phyloP scores from a whole-genome alignment of 208 protist species.

The Leishmania guyanensis region DNA sequence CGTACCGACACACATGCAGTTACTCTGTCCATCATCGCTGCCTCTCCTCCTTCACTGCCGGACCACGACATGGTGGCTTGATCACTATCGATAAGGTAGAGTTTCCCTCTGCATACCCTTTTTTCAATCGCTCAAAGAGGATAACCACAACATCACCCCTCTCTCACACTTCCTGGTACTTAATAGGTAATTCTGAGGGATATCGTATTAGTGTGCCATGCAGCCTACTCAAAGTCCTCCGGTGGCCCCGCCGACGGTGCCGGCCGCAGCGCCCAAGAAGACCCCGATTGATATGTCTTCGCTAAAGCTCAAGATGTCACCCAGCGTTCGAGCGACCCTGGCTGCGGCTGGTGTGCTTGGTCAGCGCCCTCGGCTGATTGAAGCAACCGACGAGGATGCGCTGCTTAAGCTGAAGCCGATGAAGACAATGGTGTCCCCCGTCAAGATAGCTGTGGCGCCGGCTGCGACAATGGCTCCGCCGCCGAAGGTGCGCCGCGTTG shows the following conservation, averaged over 20 bases:
- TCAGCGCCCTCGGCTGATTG: slow-evolving; percentile 25
- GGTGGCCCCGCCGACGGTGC: slow-evolving; percentile 29
- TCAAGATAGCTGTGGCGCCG: not conserved
- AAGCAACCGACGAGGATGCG: slow-evolving; percentile 39
- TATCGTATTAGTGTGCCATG: slow-evolving; percentile 9
- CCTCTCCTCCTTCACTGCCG: not conserved
- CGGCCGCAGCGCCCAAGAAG: slow-evolving; percentile 68
- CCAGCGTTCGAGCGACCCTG: slow-evolving; percentile 24
- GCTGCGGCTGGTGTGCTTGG: slow-evolving; percentile 26
- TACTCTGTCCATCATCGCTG: not conserved
- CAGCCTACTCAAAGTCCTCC: slow-evolving; percentile 25
- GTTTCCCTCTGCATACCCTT: not conserved
- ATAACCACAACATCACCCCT: not conserved
- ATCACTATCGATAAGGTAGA: not conserved
- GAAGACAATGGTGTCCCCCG: slow-evolving; percentile 4
- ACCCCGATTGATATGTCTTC: slow-evolving; percentile 59
- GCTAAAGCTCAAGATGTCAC: slow-evolving; percentile 37
- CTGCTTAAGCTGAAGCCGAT: slow-evolving; percentile 32
- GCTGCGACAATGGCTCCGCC: slow-evolving; percentile 24
- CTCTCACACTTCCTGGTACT: not conserved
- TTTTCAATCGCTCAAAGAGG: not conserved
- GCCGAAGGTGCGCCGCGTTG: slow-evolving; percentile 25
- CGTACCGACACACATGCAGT: not conserved
- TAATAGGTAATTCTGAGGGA: not conserved
- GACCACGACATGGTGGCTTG: not conserved